Base-by-base conservation (phyloP, 75 land plant genomes). In the Adiantum capillusveneris region DNA sequence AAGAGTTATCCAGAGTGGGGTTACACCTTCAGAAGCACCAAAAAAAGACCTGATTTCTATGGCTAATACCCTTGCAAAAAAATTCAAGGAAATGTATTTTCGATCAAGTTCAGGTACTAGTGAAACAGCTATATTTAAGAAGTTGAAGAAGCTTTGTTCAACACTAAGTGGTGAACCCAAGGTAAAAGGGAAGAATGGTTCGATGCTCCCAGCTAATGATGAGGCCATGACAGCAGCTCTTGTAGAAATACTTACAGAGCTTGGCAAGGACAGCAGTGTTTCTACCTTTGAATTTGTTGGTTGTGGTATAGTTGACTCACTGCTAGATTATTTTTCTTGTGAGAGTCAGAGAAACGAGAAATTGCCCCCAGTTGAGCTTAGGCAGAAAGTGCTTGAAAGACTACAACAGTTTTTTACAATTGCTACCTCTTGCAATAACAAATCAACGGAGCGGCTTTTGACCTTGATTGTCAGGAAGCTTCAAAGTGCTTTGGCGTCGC, bases 271-370 rank as follows among this genome's bases (percentile, higher is more conserved):
- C 11, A 85, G 79, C 24, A 51, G 74, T 0, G 63, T 88, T 18
- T 80, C 93, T 11, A 81, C 83, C 0, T 88, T 88, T 75, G 93
- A 88, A 55, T 81, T 88, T 41, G 70, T 84, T 17, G 83, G 76
- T 26, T 81, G 93, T 75, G 88, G 88, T 45, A 64, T 88, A 31
- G 60, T 81, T 12, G 74, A 57, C 29, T 66, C 88, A 0, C 63
- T 88, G 27, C 37, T 77, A 24, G 43, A 63, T 48, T 88, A 75
- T 48, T 67, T 88, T 14, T 66, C 76, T 0, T 59, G 71, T 63
- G 88, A 76, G 0, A 53, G 26, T 30, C 46, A 54, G 36, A 30
- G 37, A 34, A 43, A 67, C 25, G 70, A 57, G 37, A 46, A 62
- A 0, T 21, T 24, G 14, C 53, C 65, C 25, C 29, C 14, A 31